phyloP scores from a whole-genome alignment of 2,329 filamentous ascomycete genomes.

The Cordyceps fumosorosea region DNA sequence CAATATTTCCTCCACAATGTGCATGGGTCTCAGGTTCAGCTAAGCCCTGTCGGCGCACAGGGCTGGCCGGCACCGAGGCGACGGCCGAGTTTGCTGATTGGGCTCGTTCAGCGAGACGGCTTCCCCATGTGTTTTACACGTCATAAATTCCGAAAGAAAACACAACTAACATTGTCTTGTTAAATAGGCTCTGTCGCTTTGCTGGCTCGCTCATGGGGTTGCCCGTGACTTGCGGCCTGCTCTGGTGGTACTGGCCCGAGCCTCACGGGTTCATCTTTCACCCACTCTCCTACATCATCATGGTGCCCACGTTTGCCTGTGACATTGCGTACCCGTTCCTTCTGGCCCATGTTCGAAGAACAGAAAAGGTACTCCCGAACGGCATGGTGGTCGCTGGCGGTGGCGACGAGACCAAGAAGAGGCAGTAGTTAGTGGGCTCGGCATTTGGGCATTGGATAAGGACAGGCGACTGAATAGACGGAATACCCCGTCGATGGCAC shows the following conservation, averaged over 20 bases:
- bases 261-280: constrained; percentile 40
- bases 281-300: constrained; percentile 36
- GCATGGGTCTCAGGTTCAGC: neutral
- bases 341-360: constrained; percentile 32
- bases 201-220: constrained; percentile 37
- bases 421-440: neutral
- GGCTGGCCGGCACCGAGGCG: no score
- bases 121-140: no score
- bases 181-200: constrained; percentile 35
- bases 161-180: neutral
- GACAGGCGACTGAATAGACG: no score
- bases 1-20: neutral
- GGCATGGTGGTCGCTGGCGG: constrained; percentile 27
- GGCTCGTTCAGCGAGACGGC: neutral
- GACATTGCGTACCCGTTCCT: constrained; percentile 41
- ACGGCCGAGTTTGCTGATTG: neutral
- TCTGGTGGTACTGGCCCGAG: constrained; percentile 47
- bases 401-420: neutral
- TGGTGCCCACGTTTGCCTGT: constrained; percentile 32
- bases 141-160: no score
- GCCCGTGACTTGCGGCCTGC: constrained; percentile 29
- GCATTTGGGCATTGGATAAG: neutral
- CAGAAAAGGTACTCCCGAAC: constrained; percentile 31
- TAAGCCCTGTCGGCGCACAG: neutral
- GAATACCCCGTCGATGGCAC: no score